These are phyloP conservation scores for Podila verticillata DNA, from an alignment of 192 early-diverging fungal species.

Conservation along the genomic window DNA sequence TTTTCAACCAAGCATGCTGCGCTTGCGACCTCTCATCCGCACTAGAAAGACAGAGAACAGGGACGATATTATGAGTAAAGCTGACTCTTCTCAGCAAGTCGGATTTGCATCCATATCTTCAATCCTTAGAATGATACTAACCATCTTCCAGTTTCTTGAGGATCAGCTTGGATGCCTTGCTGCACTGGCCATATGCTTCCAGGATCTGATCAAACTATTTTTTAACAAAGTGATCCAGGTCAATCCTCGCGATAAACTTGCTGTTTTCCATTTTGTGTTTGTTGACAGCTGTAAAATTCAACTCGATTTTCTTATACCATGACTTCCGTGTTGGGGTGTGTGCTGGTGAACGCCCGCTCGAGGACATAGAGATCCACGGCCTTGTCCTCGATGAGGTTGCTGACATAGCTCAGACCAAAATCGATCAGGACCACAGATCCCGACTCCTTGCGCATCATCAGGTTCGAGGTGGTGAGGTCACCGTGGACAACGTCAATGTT, in stretches of 20 bases:
- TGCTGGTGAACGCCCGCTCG: conserved; percentile 91
- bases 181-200: conserved; percentile 63
- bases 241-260: no score
- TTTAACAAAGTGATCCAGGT: no score
- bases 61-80: not conserved
- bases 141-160: conserved; percentile 84
- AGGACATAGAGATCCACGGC: conserved; percentile 99
- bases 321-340: conserved; percentile 86
- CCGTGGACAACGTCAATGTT: conserved; percentile 90
- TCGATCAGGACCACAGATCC: conserved; percentile 85
- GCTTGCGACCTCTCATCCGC: conserved; percentile 82
- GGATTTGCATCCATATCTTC: not conserved
- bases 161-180: conserved; percentile 68
- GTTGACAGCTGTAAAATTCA: not conserved
- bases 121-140: conserved; percentile 42
- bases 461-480: conserved; percentile 96
- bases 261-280: no score
- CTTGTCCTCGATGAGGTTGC: conserved; percentile 90
- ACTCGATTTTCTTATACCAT: conserved; percentile 63
- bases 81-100: not conserved
- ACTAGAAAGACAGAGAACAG: conserved; percentile 50
- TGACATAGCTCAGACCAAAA: conserved; percentile 94
- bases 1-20: conserved; percentile 76
- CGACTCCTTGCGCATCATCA: conserved; percentile 71
- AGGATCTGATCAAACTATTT: conserved; percentile 80